These are phyloP conservation scores for Scutellaria minor DNA, from an alignment of 257 asterid genomes.

Conservation along the genomic window DNA sequence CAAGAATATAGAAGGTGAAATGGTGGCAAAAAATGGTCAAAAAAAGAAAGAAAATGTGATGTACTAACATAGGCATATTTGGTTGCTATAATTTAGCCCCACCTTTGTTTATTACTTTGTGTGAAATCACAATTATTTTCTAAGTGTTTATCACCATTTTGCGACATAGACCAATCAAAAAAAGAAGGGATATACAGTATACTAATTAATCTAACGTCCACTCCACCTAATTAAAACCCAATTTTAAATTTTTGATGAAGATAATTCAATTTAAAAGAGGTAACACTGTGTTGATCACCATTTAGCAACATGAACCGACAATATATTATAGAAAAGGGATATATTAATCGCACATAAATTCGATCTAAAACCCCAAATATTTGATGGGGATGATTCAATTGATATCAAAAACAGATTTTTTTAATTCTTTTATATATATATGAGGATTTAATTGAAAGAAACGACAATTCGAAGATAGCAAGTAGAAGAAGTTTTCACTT, in stretches of 20 bases:
- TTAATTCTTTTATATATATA: no score
- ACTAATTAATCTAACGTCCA: not conserved
- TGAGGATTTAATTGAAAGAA: no score
- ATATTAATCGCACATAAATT: no score
- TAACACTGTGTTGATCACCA: no score
- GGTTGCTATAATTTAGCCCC: slow-evolving; percentile 21
- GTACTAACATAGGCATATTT: not conserved
- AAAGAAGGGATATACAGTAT: no score
- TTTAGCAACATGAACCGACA: no score
- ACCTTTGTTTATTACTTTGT: not conserved
- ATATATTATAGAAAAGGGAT: no score
- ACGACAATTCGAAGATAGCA: no score
- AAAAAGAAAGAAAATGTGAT: not conserved
- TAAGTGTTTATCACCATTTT: not conserved
- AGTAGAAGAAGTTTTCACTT: not conserved
- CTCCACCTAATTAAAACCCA: not conserved
- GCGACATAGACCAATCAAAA: slow-evolving; percentile 1
- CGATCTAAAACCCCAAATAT: not conserved
- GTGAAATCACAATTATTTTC: slow-evolving; percentile 12
- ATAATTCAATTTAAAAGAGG: not conserved
- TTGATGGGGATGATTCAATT: not conserved
- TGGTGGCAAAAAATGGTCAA: not conserved
- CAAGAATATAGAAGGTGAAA: not conserved
- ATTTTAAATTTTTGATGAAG: not conserved
- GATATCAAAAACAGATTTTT: not conserved